phyloP scores from a whole-genome alignment of 1,284 basidiomycete genomes.

The Pseudozyma thailandica region DNA sequence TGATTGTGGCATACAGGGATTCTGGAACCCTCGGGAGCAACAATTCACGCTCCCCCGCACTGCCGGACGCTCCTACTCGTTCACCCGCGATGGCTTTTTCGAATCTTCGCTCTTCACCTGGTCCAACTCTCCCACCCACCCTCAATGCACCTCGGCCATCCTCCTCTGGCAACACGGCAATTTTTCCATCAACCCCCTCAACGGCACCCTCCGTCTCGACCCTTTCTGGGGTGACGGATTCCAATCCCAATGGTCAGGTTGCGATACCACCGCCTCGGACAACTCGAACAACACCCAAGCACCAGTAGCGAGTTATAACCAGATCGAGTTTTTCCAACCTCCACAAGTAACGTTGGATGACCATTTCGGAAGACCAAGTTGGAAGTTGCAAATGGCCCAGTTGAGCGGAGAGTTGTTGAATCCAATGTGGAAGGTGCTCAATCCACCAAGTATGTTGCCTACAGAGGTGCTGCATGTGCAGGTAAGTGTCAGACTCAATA shows the following conservation, averaged over 20 bases:
- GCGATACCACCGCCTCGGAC: constrained; percentile 26
- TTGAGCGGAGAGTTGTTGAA: constrained; percentile 29
- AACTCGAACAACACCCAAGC: constrained; percentile 28
- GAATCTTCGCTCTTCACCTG: constrained; percentile 23
- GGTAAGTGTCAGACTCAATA: no score
- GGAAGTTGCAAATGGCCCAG: constrained; percentile 25
- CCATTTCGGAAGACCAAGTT: constrained; percentile 22
- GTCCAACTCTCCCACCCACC: constrained; percentile 23
- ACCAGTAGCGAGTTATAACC: constrained; percentile 27
- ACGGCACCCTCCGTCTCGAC: constrained; percentile 32
- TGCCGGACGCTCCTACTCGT: constrained; percentile 25
- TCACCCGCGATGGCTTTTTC: constrained; percentile 31
- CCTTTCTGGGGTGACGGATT: constrained; percentile 36
- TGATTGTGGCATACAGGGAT: constrained; percentile 8
- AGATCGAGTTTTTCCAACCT: constrained; percentile 22
- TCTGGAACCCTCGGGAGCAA: constrained; percentile 30
- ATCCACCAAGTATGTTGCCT: constrained; percentile 57
- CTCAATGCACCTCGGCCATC: constrained; percentile 20
- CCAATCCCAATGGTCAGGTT: constrained; percentile 26
- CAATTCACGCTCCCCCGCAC: constrained; percentile 23
- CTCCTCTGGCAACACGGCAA: constrained; percentile 36
- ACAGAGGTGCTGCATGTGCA: constrained; percentile 46
- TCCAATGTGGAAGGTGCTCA: constrained; percentile 49
- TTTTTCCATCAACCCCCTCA: constrained; percentile 19
- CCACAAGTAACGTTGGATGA: constrained; percentile 15